These are phyloP conservation scores for Pilasporangium apinafurcum DNA, from an alignment of 352 stramenopile species.

Conservation along the genomic window DNA sequence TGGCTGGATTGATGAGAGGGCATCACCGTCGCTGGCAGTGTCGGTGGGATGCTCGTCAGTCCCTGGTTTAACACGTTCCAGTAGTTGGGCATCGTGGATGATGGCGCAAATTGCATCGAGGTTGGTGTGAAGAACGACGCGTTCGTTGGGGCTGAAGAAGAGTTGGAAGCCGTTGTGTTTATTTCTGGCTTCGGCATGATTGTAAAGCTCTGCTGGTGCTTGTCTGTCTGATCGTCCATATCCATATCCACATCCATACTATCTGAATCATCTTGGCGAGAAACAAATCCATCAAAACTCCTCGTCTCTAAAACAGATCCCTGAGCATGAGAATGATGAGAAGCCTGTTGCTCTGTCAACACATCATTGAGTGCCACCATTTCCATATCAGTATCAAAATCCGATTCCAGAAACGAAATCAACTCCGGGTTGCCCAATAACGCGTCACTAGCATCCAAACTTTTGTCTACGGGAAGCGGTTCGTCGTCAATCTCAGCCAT, in stretches of 20 bases:
- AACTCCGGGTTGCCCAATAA: slow-evolving; percentile 32
- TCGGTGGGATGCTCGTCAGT: slow-evolving; percentile 14
- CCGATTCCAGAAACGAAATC: slow-evolving; percentile 43
- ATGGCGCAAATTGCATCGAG: slow-evolving; percentile 47
- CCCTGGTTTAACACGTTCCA: slow-evolving; percentile 83
- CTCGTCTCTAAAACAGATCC: too few species aligned
- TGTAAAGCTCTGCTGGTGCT: slow-evolving; percentile 5
- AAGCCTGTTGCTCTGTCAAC: neutral
- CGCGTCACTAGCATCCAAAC: slow-evolving; percentile 19
- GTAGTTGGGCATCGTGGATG: slow-evolving; percentile 78
- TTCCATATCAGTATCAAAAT: slow-evolving; percentile 65
- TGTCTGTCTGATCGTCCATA: slow-evolving; percentile 8
- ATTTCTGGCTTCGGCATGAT: slow-evolving; percentile 7
- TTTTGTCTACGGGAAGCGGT: slow-evolving; percentile 16
- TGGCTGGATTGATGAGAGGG: slow-evolving; percentile 14
- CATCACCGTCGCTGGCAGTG: slow-evolving; percentile 6
- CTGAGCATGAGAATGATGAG: neutral
- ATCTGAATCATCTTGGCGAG: slow-evolving; percentile 21
- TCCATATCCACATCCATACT: slow-evolving; percentile 29
- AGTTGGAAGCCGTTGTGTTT: neutral
- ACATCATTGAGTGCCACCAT: slow-evolving; percentile 56
- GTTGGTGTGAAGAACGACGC: slow-evolving; percentile 9
- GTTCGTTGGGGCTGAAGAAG: neutral
- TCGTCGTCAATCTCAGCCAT: slow-evolving; percentile 75
- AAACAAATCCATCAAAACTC: slow-evolving; percentile 7